phyloP scores from a whole-genome alignment of 257 asterid species.

The Capsicum rhomboideum region DNA sequence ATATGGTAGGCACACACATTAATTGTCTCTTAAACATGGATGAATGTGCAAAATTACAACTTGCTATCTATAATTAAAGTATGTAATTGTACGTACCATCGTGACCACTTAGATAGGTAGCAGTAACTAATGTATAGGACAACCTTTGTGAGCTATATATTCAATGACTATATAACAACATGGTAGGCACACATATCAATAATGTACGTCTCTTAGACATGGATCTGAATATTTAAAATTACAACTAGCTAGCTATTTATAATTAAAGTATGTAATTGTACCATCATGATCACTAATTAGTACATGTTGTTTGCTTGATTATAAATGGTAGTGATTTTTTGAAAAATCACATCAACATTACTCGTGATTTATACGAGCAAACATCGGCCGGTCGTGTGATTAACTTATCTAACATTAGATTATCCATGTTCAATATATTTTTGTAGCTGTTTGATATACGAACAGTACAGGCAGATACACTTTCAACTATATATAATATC shows the following conservation, averaged over 20 bases:
- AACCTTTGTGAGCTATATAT: not conserved
- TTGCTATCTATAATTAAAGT: not conserved
- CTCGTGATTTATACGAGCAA: not conserved
- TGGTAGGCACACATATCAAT: not conserved
- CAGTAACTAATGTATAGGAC: too few species aligned
- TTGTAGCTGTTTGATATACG: not conserved
- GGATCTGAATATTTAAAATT: not conserved
- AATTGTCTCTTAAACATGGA: not conserved
- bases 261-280: not conserved
- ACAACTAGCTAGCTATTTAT: not conserved
- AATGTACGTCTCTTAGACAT: not conserved
- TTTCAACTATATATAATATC: not conserved
- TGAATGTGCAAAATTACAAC: not conserved
- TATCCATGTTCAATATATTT: not conserved
- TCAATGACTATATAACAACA: not conserved
- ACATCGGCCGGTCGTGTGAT: not conserved
- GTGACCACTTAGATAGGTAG: too few species aligned
- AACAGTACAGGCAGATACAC: not conserved
- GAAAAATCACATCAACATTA: not conserved
- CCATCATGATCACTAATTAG: not conserved
- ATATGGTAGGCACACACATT: not conserved
- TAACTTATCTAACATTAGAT: not conserved
- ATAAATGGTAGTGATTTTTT: not conserved
- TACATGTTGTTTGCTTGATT: not conserved
- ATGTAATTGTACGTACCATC: not conserved